phyloP scores from a whole-genome alignment of 371 early-diverging fungal genomes.

The Parasitella parasitica region DNA sequence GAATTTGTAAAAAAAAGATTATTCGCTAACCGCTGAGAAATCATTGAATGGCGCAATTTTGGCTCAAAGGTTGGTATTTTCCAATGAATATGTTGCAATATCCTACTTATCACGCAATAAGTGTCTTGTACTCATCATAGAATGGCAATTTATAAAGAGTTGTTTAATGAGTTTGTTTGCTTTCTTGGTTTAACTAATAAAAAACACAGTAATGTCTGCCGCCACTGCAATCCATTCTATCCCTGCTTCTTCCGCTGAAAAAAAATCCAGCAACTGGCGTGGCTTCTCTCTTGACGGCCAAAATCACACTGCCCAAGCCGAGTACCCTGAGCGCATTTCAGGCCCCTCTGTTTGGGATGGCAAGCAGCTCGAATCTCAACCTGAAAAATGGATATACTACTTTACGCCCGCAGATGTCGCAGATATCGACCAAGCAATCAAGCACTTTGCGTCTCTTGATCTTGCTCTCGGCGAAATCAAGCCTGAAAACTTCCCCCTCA shows the following conservation, averaged over 20 bases:
- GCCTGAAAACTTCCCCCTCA: conserved; percentile 32
- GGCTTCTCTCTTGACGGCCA: conserved; percentile 8
- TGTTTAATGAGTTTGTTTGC: neutral
- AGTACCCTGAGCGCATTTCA: conserved; percentile 38
- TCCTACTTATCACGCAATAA: conserved; percentile 9
- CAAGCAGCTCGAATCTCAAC: conserved; percentile 35
- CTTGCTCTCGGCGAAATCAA: conserved; percentile 32
- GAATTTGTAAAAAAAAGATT: neutral
- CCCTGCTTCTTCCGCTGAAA: neutral
- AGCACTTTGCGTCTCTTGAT: conserved; percentile 30
- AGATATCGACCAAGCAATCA: conserved; percentile 35
- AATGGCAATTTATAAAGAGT: neutral
- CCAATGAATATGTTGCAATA: conserved; percentile 3
- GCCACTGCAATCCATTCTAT: neutral
- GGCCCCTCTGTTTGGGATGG: conserved; percentile 47
- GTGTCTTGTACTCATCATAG: neutral
- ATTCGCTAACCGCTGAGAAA: neutral
- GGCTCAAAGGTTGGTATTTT: neutral
- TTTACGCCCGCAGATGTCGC: conserved; percentile 36
- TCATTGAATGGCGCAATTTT: neutral
- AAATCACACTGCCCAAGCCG: conserved; percentile 12
- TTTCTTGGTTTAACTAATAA: neutral
- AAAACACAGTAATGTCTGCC: neutral
- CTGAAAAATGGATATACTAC: conserved; percentile 42
- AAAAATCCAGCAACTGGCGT: conserved; percentile 2